These are phyloP conservation scores for Microthlaspi erraticum DNA, from an alignment of 345 rosid species.

Conservation along the genomic window DNA sequence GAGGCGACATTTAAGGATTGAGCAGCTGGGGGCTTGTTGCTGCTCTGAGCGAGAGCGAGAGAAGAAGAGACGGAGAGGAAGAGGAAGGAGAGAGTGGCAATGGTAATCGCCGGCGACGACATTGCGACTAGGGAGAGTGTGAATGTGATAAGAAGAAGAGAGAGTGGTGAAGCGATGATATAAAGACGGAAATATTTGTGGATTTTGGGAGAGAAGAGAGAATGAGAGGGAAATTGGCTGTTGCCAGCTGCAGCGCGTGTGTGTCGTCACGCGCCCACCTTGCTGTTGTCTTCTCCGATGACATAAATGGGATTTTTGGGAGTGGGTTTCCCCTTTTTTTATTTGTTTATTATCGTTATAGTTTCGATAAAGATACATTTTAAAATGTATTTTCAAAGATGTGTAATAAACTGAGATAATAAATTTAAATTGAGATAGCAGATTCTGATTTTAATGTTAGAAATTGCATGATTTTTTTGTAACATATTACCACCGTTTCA, in stretches of 20 bases:
- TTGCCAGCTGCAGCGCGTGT: conserved; percentile 67
- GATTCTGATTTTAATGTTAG: too few species aligned
- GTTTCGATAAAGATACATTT: neutral
- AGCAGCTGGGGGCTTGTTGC: conserved; percentile 9
- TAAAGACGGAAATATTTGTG: conserved; percentile 34
- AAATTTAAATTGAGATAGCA: too few species aligned
- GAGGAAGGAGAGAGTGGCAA: conserved; percentile 14
- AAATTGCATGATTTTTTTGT: too few species aligned
- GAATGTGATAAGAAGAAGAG: neutral
- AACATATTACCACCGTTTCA: too few species aligned
- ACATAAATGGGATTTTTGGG: conserved; percentile 22
- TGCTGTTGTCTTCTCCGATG: conserved; percentile 22
- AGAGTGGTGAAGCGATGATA: conserved; percentile 18
- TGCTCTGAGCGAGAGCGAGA: conserved; percentile 8
- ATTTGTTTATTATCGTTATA: neutral
- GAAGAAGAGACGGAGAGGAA: conserved; percentile 11
- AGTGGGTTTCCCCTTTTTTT: neutral
- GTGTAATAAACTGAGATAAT: too few species aligned
- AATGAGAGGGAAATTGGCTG: conserved; percentile 64
- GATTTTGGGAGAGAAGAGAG: neutral
- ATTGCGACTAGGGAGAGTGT: conserved; percentile 32
- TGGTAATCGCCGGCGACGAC: conserved; percentile 39
- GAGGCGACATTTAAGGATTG: conserved; percentile 44
- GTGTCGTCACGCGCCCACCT: conserved; percentile 44
- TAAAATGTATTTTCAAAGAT: too few species aligned